These are phyloP conservation scores for Wickerhamomyces tratensis DNA, from an alignment of 805 yeast species.

Conservation along the genomic window DNA sequence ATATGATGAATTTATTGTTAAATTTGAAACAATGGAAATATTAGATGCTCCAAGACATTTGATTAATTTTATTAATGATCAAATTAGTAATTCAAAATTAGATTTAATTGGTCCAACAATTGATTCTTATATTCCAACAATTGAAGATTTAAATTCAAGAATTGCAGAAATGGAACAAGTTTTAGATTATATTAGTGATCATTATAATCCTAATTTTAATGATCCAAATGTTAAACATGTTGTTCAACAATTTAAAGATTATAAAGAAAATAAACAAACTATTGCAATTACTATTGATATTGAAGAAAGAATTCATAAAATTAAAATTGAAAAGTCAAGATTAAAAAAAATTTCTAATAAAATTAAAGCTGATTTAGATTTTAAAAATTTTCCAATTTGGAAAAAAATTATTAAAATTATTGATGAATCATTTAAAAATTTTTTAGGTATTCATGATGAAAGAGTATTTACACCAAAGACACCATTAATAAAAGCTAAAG, in stretches of 20 bases:
- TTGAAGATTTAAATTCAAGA: constrained; percentile 7
- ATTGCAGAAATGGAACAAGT: constrained; percentile 30
- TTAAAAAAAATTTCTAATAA: background rate
- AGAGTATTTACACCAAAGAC: background rate
- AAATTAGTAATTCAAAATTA: no score
- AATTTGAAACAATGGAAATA: constrained; percentile 11
- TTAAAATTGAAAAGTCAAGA: background rate
- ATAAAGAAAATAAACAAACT: constrained; percentile 6
- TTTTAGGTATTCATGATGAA: constrained; percentile 8
- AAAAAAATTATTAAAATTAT: constrained; percentile 5
- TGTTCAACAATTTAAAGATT: constrained; percentile 42
- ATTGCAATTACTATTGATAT: background rate
- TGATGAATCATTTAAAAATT: constrained; percentile 9
- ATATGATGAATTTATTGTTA: constrained; percentile 31
- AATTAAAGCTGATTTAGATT: background rate
- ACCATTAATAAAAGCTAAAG: constrained; percentile 1
- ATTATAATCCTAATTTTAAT: constrained; percentile 70
- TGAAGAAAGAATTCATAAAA: background rate
- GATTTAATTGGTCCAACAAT: no score
- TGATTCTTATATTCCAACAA: background rate
- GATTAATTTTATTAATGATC: background rate
- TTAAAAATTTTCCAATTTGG: background rate
- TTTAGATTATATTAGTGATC: constrained; percentile 33
- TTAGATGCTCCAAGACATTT: background rate
- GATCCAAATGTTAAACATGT: constrained; percentile 63